Percentiles rank a stretch among this genome's conserved stretches.
Conservation (phyloP, 306 rosid genomes). For the Vigna unguiculata region DNA sequence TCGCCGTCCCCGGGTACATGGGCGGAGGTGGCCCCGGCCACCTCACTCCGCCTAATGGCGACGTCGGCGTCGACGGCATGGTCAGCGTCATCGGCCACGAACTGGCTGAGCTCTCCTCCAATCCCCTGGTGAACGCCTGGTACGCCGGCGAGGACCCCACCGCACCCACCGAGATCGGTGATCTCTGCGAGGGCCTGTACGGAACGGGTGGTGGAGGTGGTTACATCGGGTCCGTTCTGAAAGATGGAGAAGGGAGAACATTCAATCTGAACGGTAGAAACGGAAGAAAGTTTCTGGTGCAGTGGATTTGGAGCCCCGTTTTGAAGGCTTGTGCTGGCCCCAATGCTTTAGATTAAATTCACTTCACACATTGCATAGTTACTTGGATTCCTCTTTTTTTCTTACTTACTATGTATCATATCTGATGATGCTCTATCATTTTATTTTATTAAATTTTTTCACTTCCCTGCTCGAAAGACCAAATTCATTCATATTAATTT, state of each 20-base stretch:
- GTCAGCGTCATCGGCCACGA: conserved; percentile 54
- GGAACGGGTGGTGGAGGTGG: conserved; percentile 96
- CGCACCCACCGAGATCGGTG: conserved; percentile 94
- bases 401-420: conserved; percentile 9
- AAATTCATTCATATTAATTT: neutral
- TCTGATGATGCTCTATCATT: neutral
- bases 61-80: conserved; percentile 57
- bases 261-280: conserved; percentile 75
- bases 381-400: neutral
- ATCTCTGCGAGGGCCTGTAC: conserved; percentile 86
- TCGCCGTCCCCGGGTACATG: conserved; percentile 86
- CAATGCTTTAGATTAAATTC: conserved; percentile 64
- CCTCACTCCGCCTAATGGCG: conserved; percentile 56
- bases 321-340: conserved; percentile 94
- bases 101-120: conserved; percentile 55
- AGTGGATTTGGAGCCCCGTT: conserved; percentile 93
- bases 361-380: neutral
- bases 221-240: conserved; percentile 84
- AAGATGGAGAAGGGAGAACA: conserved; percentile 64
- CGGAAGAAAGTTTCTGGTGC: conserved; percentile 72
- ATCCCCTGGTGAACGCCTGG: conserved; percentile 80
- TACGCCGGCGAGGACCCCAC: conserved; percentile 97
- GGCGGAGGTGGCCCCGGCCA: conserved; percentile 73
- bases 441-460: neutral
- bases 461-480: neutral